Evolutionary conservation across 495 filamentous ascomycete species (phyloP).

Genomic region (Pyrenopolyporus hunteri): DNA sequence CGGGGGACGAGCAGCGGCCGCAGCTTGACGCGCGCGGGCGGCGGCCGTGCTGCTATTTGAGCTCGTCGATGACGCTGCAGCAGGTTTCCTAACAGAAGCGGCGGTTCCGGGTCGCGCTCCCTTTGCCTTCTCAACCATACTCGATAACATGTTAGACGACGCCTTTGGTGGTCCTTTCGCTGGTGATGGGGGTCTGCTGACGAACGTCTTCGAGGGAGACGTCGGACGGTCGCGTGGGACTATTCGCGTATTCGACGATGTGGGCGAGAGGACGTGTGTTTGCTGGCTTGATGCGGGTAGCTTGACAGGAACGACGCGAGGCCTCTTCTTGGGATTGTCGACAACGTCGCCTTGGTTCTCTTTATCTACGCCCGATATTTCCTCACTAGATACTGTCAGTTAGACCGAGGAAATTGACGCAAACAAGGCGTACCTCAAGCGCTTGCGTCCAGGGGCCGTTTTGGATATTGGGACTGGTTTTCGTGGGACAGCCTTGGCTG

Average conservation of each 20-base stretch:
- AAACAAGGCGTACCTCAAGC: constrained; percentile 62
- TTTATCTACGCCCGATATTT: constrained; percentile 73
- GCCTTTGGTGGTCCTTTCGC: constrained; percentile 48
- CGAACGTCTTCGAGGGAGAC: constrained; percentile 47
- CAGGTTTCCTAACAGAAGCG: constrained; percentile 56
- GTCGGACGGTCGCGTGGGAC: constrained; percentile 52
- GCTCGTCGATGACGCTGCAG: constrained; percentile 49
- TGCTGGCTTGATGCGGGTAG: constrained; percentile 39
- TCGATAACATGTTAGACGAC: constrained; percentile 56
- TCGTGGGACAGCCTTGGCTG: constrained; percentile 34
- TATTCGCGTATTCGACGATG: constrained; percentile 78
- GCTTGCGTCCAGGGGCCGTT: constrained; percentile 57
- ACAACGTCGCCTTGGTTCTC: constrained; percentile 71
- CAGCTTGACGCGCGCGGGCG: constrained; percentile 47
- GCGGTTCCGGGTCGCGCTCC: constrained; percentile 54
- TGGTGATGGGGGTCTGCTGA: constrained; percentile 50
- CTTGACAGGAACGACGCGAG: constrained; percentile 34
- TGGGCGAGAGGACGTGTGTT: constrained; percentile 73
- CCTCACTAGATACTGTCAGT: constrained; percentile 57
- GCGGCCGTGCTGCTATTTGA: constrained; percentile 38
- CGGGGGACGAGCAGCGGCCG: constrained; percentile 34
- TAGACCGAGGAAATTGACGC: not conserved
- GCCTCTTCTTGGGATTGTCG: constrained; percentile 53
- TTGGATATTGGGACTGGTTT: constrained; percentile 38
- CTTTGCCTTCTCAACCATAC: constrained; percentile 63